Base-by-base conservation (phyloP, 257 asterid species). In the Lantana camara region DNA sequence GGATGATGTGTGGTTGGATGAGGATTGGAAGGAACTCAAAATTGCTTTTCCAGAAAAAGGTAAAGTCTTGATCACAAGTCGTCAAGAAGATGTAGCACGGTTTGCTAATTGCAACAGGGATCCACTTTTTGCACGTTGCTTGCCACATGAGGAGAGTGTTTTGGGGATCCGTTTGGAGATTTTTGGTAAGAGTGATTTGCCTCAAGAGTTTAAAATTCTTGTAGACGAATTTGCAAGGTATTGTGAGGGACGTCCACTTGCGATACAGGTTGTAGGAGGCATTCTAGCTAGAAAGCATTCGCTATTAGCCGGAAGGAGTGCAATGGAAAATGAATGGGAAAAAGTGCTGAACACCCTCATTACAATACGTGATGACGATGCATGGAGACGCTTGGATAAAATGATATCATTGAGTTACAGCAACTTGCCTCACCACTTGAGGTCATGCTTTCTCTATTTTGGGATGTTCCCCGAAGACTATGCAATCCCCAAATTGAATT, bases 211-310 rank as follows among this genome's bases (percentile, higher is more conserved):
- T 34, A 7, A 14, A 8, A 8, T 4, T 2, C 21, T 14, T 0
- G 70, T 64, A 45, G n/a, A 21, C 51, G 10, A 6, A 14, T 46
- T 68, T 13, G 48, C 46, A 3, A 23, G 23, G 21, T 21, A 68
- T 21, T 68, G 73, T 49, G 19, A 58, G 9, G 60, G 67, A 20
- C 19, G 57, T 5, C 73, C 66, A 27, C 66, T 68, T 1, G 58
- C 73, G 21, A 14, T 77, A 44, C 76, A 73, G 60, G 73, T 77
- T 7, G 62, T 70, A 16, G 78, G 79, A 10, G 82, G 82, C 9
- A 41, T 57, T 12, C 74, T 77, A 6, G 53, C 34, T 11, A 34
- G 38, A 45, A 38, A 58, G n/a, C n/a, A n/a, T n/a, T n/a, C n/a
- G n/a, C n/a, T n/a, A n/a, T n/a, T n/a, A n/a, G n/a, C n/a, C n/a